These are phyloP conservation scores for Acmispon strigosus DNA, from an alignment of 306 rosid species.

Conservation along the genomic window DNA sequence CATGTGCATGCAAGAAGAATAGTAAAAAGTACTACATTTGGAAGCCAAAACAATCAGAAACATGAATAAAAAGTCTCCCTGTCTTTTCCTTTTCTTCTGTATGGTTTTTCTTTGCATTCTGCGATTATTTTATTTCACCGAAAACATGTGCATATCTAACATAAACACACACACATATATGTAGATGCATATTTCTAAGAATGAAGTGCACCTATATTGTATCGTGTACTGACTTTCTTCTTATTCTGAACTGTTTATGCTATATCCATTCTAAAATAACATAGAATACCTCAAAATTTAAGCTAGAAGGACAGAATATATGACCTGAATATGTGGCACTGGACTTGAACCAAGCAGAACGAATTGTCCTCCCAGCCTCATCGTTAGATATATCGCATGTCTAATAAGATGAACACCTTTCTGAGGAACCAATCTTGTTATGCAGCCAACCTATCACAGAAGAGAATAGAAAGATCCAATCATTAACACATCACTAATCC, in stretches of 20 bases:
- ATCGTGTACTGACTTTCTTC: background rate
- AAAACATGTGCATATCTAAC: background rate
- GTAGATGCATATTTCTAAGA: background rate
- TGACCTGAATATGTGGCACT: constrained; percentile 82
- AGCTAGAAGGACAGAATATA: constrained; percentile 19
- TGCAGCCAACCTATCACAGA: constrained; percentile 71
- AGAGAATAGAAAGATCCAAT: constrained; percentile 15
- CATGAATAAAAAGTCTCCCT: background rate
- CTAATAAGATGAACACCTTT: constrained; percentile 96
- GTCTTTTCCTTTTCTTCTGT: background rate
- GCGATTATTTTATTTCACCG: background rate
- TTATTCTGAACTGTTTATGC: background rate
- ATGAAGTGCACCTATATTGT: constrained; percentile 6
- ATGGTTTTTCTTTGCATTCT: background rate
- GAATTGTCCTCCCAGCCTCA: constrained; percentile 94
- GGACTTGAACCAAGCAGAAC: constrained; percentile 96
- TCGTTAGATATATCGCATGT: constrained; percentile 79
- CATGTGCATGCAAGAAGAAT: background rate
- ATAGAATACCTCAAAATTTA: constrained; percentile 15
- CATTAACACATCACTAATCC: constrained; percentile 11
- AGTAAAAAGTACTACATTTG: background rate
- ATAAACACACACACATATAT: background rate
- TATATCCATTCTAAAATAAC: constrained; percentile 7
- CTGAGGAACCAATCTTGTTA: constrained; percentile 97
- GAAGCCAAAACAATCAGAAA: background rate